These are phyloP conservation scores for Halophytophthora polymorphica DNA, from an alignment of 352 stramenopile species.

Conservation along the genomic window DNA sequence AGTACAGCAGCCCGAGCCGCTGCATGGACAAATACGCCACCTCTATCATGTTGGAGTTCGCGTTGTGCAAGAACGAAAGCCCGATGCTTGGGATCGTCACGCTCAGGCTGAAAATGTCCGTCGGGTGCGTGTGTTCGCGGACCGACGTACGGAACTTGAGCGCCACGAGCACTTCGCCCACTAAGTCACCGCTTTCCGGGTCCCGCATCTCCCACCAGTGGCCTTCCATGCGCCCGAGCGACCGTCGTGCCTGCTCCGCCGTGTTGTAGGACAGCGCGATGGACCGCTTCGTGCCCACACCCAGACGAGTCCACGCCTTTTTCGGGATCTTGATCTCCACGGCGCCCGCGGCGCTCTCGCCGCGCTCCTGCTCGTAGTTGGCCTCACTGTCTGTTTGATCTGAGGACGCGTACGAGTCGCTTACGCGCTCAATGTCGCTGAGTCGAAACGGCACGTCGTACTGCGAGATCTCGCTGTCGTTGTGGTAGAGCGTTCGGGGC, in stretches of 20 bases:
- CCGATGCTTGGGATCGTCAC: constrained; percentile 80
- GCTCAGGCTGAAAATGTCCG: constrained; percentile 72
- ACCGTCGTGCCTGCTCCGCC: constrained; percentile 63
- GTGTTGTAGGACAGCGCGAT: constrained; percentile 81
- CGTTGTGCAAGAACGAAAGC: constrained; percentile 82
- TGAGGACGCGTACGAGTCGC: constrained; percentile 67
- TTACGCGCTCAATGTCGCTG: constrained; percentile 63
- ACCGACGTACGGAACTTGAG: constrained; percentile 78
- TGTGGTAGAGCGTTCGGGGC: constrained; percentile 41
- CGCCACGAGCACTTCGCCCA: constrained; percentile 79
- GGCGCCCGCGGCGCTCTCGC: constrained; percentile 39
- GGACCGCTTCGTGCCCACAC: constrained; percentile 58
- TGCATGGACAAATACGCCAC: constrained; percentile 87
- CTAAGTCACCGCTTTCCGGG: constrained; percentile 62
- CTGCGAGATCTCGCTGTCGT: constrained; percentile 45
- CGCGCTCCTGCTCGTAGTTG: constrained; percentile 23
- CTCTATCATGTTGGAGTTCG: constrained; percentile 79
- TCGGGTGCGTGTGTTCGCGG: constrained; percentile 45
- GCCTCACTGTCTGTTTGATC: constrained; percentile 45
- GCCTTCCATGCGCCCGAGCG: constrained; percentile 65
- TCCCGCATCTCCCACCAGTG: constrained; percentile 86
- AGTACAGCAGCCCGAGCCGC: constrained; percentile 74
- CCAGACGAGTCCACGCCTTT: constrained; percentile 77
- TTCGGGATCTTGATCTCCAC: constrained; percentile 83
- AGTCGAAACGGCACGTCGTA: constrained; percentile 40